phyloP scores from a whole-genome alignment of 2,329 filamentous ascomycete species.

The Alternaria hordeiaustralica region DNA sequence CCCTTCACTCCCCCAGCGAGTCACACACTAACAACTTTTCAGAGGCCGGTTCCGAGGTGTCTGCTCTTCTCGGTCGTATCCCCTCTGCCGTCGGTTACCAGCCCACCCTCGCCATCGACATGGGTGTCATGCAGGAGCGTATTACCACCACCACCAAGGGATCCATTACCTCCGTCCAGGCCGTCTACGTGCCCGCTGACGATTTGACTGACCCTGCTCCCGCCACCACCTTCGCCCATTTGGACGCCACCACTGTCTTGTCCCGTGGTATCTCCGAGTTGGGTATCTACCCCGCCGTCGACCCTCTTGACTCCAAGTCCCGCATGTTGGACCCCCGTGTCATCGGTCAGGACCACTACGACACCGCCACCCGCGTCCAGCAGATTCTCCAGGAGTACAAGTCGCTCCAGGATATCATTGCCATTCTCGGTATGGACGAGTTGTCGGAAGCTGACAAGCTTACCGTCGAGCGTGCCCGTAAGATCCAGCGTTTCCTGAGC shows the following conservation, averaged over 20 bases:
- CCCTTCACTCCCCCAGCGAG: not conserved
- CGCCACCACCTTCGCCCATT: conserved; percentile 98
- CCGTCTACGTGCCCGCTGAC: conserved; percentile 99
- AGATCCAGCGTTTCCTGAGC: conserved; percentile 99
- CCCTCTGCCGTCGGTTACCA: conserved; percentile 99
- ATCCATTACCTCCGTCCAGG: conserved; percentile 99
- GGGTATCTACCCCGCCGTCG: conserved; percentile 99
- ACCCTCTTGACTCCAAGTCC: conserved; percentile 99
- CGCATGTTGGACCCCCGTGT: conserved; percentile 99
- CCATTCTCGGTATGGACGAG: conserved; percentile 99
- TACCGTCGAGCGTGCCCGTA: conserved; percentile 99
- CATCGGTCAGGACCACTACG: conserved; percentile 97
- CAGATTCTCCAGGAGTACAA: conserved; percentile 99
- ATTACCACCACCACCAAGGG: conserved; percentile 99
- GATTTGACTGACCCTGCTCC: conserved; percentile 99
- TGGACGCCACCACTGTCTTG: conserved; percentile 99
- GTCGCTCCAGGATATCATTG: conserved; percentile 99
- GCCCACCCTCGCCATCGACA: conserved; percentile 45
- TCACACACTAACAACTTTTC: not conserved
- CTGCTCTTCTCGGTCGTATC: conserved; percentile 98
- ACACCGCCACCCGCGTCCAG: conserved; percentile 92
- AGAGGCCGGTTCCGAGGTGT: conserved; percentile 98
- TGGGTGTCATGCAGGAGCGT: conserved; percentile 83
- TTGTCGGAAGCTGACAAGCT: conserved; percentile 99
- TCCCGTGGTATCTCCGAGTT: conserved; percentile 99